phyloP scores from a whole-genome alignment of 73 alveolate species.

The Stentor coeruleus region DNA sequence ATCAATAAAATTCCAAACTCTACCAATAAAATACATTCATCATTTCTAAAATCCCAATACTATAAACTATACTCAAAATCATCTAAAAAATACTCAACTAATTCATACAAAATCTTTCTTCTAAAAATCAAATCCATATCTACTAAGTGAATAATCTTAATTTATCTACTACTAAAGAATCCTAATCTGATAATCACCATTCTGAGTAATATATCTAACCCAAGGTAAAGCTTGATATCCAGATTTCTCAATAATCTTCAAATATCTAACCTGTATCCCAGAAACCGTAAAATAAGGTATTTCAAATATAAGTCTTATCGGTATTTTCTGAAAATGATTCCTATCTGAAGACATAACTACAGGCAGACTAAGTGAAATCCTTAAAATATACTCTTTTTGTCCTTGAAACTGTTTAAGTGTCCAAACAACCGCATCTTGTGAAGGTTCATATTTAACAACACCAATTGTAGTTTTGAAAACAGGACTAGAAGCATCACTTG shows the following conservation, averaged over 20 bases:
- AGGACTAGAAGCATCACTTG: slow-evolving; percentile 94
- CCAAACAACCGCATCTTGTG: slow-evolving; percentile 94
- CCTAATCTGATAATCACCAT: slow-evolving; percentile 93
- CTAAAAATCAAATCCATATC: no score
- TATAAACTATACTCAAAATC: no score
- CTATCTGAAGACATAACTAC: slow-evolving; percentile 79
- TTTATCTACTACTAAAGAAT: no score
- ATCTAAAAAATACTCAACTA: no score
- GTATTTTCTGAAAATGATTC: slow-evolving; percentile 68
- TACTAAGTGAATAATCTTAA: no score
- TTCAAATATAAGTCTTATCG: slow-evolving; percentile 93
- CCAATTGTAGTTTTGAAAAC: slow-evolving; percentile 90
- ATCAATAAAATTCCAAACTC: no score
- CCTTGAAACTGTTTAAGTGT: slow-evolving; percentile 96
- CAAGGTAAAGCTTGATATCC: slow-evolving; percentile 93
- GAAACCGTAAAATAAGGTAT: slow-evolving; percentile 96
- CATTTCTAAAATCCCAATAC: no score
- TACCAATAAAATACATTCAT: no score
- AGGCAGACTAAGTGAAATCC: slow-evolving; percentile 96
- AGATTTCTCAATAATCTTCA: slow-evolving; percentile 93
- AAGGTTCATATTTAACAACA: slow-evolving; percentile 85
- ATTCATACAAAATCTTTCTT: no score
- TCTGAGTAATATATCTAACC: slow-evolving; percentile 93
- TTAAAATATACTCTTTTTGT: slow-evolving; percentile 93
- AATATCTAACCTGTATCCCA: slow-evolving; percentile 93